Conservation (phyloP, 208 protist species). For the Giardia duodenalis region DNA sequence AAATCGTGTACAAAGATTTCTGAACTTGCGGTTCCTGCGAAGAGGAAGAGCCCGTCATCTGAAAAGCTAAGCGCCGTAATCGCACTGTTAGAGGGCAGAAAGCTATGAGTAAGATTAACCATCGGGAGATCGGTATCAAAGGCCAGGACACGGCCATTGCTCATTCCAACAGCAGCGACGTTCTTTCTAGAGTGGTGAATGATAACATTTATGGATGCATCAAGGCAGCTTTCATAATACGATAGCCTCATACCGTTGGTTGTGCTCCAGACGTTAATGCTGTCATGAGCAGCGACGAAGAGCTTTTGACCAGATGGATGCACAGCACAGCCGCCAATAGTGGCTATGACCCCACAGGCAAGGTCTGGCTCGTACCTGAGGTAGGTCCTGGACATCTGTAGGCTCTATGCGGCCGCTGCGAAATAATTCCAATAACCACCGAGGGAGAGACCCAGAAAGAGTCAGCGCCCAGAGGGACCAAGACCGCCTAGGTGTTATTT, state of each 20-base stretch:
- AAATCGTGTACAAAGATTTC: neutral
- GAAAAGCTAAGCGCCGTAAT: neutral
- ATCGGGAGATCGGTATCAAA: neutral
- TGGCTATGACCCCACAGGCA: neutral
- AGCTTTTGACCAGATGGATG: neutral
- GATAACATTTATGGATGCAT: neutral
- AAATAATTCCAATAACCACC: too few relatives aligned
- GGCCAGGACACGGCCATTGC: neutral
- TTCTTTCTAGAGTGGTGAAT: neutral
- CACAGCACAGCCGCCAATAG: neutral
- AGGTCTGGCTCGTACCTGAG: neutral
- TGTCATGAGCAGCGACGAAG: neutral
- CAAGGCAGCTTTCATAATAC: neutral
- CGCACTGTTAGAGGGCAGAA: neutral
- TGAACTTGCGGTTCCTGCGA: neutral
- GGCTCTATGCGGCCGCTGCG: neutral
- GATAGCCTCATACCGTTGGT: neutral
- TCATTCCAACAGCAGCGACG: neutral
- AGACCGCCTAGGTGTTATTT: too few relatives aligned
- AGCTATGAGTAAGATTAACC: neutral
- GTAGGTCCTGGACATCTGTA: neutral
- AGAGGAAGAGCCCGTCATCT: neutral
- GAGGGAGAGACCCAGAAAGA: too few relatives aligned
- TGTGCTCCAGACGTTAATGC: neutral
- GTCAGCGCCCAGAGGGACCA: too few relatives aligned